Evolutionary conservation across 352 stramenopile genomes (phyloP).

Genomic region (Globisporangium radiosum): DNA sequence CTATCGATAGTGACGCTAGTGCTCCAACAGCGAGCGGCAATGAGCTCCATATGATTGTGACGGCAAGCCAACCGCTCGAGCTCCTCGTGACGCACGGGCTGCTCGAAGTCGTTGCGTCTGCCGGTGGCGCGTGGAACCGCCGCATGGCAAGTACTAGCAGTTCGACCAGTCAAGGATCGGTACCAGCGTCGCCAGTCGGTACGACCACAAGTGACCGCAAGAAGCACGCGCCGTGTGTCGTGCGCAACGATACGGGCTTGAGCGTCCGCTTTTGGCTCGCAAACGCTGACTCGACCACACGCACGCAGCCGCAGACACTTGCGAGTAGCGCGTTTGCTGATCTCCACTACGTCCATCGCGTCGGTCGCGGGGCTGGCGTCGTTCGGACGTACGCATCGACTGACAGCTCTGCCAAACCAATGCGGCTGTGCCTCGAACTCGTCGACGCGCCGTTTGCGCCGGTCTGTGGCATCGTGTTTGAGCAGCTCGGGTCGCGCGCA

Average conservation of each 20-base stretch:
- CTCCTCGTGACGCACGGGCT: slow-evolving; percentile 74
- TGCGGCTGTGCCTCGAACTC: slow-evolving; percentile 60
- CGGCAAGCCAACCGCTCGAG: slow-evolving; percentile 60
- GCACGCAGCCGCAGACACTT: slow-evolving; percentile 28
- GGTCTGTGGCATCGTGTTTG: slow-evolving; percentile 77
- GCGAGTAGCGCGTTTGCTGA: slow-evolving; percentile 40
- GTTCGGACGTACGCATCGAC: slow-evolving; percentile 63
- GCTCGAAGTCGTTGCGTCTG: slow-evolving; percentile 69
- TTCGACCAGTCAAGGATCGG: not conserved
- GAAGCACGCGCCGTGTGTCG: slow-evolving; percentile 64
- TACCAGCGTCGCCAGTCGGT: slow-evolving; percentile 9
- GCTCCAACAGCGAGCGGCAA: slow-evolving; percentile 23
- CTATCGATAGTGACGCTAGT: slow-evolving; percentile 11
- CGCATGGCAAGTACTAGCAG: slow-evolving; percentile 4
- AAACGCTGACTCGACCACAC: slow-evolving; percentile 24
- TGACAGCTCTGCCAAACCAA: slow-evolving; percentile 38
- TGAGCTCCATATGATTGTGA: slow-evolving; percentile 70
- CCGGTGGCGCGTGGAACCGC: slow-evolving; percentile 68
- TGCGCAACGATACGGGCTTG: slow-evolving; percentile 74
- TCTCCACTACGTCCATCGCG: slow-evolving; percentile 59
- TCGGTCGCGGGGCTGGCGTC: slow-evolving; percentile 52
- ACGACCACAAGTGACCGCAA: slow-evolving; percentile 15
- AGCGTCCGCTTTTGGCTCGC: slow-evolving; percentile 66
- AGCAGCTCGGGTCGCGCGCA: slow-evolving; percentile 60
- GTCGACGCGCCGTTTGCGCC: slow-evolving; percentile 54